phyloP scores from a whole-genome alignment of 192 early-diverging fungal species.

The Entomortierella parvispora region DNA sequence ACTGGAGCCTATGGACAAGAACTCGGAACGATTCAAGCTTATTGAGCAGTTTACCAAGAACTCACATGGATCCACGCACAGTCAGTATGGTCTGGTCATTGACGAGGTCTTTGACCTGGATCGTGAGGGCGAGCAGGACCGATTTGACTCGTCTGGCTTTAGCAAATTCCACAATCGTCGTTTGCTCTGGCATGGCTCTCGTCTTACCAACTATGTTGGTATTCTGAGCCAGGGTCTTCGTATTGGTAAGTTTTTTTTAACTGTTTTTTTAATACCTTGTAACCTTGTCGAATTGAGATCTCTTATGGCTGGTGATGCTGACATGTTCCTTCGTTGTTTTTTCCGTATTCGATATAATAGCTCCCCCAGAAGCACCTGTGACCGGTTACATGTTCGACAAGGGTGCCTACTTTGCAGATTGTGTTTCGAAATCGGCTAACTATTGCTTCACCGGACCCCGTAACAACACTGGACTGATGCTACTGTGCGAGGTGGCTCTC shows the following conservation, averaged over 20 bases:
- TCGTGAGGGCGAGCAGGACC: conserved; percentile 66
- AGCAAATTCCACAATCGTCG: conserved; percentile 68
- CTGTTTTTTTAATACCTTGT: not conserved
- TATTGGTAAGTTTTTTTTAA: conserved; percentile 15
- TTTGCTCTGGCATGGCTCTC: conserved; percentile 84
- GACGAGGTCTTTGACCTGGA: conserved; percentile 64
- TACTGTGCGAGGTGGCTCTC: conserved; percentile 84
- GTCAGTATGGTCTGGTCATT: conserved; percentile 52
- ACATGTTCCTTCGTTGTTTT: not conserved
- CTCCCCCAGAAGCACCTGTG: conserved; percentile 78
- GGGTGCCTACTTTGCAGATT: conserved; percentile 88
- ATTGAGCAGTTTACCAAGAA: conserved; percentile 70
- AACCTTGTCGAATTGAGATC: too few species aligned
- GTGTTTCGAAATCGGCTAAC: conserved; percentile 77
- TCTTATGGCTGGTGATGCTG: not conserved
- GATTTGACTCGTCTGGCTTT: conserved; percentile 55
- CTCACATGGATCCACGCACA: conserved; percentile 73
- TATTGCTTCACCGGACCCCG: conserved; percentile 64
- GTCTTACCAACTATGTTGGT: conserved; percentile 80
- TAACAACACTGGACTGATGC: conserved; percentile 64
- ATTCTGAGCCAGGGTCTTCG: conserved; percentile 74
- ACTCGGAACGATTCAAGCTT: conserved; percentile 63
- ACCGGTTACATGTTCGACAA: conserved; percentile 83
- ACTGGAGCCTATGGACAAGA: conserved; percentile 63
- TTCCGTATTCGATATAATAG: conserved; percentile 57